These are phyloP conservation scores for Knufia fluminis DNA, from an alignment of 2,329 filamentous ascomycete genomes.

Conservation along the genomic window DNA sequence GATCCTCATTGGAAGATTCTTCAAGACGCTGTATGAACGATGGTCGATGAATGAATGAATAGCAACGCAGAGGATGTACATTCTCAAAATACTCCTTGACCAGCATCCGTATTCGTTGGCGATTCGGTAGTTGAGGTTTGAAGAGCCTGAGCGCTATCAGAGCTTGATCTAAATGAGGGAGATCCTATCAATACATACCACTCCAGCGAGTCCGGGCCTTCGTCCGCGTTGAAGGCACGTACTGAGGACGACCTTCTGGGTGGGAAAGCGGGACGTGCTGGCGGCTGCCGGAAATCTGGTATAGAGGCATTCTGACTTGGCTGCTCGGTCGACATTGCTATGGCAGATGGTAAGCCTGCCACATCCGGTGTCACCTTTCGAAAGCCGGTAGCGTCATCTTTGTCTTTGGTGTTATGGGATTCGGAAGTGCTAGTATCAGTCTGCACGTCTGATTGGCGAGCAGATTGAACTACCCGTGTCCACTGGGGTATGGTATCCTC, in stretches of 20 bases:
- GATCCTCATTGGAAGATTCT: slow-evolving; percentile 16
- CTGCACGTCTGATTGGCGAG: not conserved
- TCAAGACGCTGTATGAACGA: slow-evolving; percentile 24
- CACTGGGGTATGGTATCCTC: slow-evolving; percentile 8
- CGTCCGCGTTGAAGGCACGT: not conserved
- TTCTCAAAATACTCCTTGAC: slow-evolving; percentile 24
- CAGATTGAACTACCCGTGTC: slow-evolving; percentile 6
- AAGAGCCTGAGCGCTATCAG: slow-evolving; percentile 2
- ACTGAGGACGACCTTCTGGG: slow-evolving; percentile 1
- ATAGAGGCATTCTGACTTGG: not conserved
- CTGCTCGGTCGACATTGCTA: slow-evolving; percentile 2
- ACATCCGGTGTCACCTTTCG: not conserved
- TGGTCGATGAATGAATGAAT: slow-evolving; percentile 25
- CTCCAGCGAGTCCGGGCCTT: slow-evolving; percentile 7
- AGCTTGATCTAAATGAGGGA: not conserved
- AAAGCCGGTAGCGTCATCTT: not conserved
- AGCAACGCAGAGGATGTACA: slow-evolving; percentile 24
- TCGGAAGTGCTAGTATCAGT: not conserved
- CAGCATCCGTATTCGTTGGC: slow-evolving; percentile 6
- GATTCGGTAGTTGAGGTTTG: slow-evolving; percentile 4
- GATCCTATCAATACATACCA: not conserved
- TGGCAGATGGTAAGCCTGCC: not conserved
- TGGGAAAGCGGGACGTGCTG: not conserved
- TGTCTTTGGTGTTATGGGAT: not conserved
- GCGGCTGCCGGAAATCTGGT: not conserved